Percentiles rank a stretch among this genome's conserved stretches.
Evolutionary conservation across 768 basidiomycete species (phyloP).

Genomic region (Dacryopinax spathularia): DNA sequence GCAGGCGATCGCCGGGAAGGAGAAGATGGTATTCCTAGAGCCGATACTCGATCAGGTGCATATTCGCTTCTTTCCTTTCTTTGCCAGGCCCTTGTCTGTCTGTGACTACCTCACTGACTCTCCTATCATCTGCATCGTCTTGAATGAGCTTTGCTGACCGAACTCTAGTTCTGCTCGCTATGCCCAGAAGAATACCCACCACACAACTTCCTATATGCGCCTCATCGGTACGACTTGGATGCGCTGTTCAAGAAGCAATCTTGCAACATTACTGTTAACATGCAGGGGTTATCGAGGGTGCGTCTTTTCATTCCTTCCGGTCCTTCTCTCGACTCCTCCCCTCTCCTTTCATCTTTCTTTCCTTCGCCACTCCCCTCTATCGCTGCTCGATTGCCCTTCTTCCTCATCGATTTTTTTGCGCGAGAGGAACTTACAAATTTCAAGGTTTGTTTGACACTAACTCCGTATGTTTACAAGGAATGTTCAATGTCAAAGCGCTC

Average conservation of each 20-base stretch:
- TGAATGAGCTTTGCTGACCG: too few species aligned
- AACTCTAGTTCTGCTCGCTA: too few species aligned
- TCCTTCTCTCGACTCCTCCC: too few species aligned
- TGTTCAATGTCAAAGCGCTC: too few species aligned
- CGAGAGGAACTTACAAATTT: too few species aligned
- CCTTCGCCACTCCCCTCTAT: too few species aligned
- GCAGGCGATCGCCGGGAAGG: constrained; percentile 32
- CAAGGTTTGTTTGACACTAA: neutral
- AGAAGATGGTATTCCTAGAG: constrained; percentile 56
- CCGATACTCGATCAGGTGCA: constrained; percentile 87
- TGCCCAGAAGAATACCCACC: constrained; percentile 18
- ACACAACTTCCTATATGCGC: constrained; percentile 25
- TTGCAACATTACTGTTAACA: constrained; percentile 29
- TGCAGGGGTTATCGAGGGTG: constrained; percentile 29
- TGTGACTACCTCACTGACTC: constrained; percentile 6
- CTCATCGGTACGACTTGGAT: constrained; percentile 34
- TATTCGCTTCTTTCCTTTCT: neutral
- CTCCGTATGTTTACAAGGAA: neutral
- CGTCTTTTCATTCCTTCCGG: constrained; percentile 12
- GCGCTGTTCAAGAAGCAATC: constrained; percentile 30
- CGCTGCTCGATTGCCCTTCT: too few species aligned
- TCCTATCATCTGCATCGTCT: constrained; percentile 56
- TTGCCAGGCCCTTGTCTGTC: neutral
- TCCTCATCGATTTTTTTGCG: too few species aligned
- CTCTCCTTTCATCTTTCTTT: too few species aligned